These are phyloP conservation scores for Pseudopithomyces maydicus DNA, from an alignment of 2,329 filamentous ascomycete genomes.

Conservation along the genomic window DNA sequence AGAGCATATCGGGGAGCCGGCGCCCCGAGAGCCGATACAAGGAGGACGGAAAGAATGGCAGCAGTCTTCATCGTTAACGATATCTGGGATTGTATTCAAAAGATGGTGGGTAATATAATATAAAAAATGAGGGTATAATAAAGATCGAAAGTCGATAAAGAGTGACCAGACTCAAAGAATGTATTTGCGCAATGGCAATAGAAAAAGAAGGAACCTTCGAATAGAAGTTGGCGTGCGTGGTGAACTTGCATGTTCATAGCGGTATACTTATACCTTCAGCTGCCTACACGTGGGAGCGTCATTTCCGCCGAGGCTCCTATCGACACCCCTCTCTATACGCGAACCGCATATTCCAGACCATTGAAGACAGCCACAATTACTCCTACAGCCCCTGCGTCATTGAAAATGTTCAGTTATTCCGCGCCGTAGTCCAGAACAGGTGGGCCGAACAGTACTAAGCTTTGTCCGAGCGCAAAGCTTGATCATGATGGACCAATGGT, in stretches of 20 bases:
- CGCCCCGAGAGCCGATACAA: slow-evolving; percentile 20
- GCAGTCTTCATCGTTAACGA: slow-evolving; percentile 31
- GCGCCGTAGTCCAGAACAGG: slow-evolving; percentile 13
- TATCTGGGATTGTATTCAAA: neutral
- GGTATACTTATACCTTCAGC: slow-evolving; percentile 13
- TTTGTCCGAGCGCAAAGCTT: slow-evolving; percentile 15
- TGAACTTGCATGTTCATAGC: neutral
- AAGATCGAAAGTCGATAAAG: slow-evolving; percentile 16
- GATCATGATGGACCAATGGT: slow-evolving; percentile 17
- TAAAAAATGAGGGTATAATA: slow-evolving; percentile 5
- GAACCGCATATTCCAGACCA: slow-evolving; percentile 3
- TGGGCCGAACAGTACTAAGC: slow-evolving; percentile 16
- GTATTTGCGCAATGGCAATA: slow-evolving; percentile 21
- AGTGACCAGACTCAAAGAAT: slow-evolving; percentile 40
- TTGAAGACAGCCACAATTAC: slow-evolving; percentile 16
- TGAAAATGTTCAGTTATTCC: slow-evolving; percentile 13
- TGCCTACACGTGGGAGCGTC: neutral
- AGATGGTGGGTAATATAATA: neutral
- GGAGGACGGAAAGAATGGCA: slow-evolving; percentile 21
- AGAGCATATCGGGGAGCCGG: slow-evolving; percentile 10
- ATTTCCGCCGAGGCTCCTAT: neutral
- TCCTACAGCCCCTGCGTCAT: slow-evolving; percentile 13
- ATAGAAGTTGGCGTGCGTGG: neutral
- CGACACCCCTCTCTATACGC: neutral
- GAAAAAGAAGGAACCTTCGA: slow-evolving; percentile 8